Evolutionary conservation across 768 basidiomycete genomes (phyloP).

Genomic region (Naganishia antarctica): DNA sequence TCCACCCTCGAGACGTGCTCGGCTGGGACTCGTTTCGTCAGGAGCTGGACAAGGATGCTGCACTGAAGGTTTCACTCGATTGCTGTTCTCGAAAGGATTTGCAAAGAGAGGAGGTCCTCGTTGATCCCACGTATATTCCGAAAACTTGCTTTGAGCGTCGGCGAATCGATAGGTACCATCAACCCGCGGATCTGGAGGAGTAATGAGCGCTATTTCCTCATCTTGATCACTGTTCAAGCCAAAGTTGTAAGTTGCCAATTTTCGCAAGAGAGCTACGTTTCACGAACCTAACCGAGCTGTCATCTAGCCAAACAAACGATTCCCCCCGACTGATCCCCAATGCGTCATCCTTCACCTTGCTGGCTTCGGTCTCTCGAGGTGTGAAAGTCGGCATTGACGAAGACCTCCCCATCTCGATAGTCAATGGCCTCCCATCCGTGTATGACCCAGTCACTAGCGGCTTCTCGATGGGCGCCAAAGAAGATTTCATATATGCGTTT

Average conservation of each 20-base stretch:
- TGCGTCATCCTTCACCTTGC: constrained; percentile 42
- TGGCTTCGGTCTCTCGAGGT: constrained; percentile 36
- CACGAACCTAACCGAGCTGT: not conserved
- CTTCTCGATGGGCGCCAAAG: too few relatives aligned
- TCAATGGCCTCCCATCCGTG: not conserved
- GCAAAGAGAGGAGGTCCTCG: constrained; percentile 13
- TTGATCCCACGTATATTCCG: not conserved
- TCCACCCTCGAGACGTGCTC: not conserved
- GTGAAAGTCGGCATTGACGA: constrained; percentile 42
- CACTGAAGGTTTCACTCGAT: not conserved
- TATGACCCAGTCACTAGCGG: too few relatives aligned
- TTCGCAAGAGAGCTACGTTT: not conserved
- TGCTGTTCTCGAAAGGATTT: constrained; percentile 9
- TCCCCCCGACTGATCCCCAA: constrained; percentile 42
- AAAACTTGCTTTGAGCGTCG: not conserved
- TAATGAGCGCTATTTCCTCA: not conserved
- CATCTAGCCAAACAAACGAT: constrained; percentile 41
- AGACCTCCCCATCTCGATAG: constrained; percentile 42
- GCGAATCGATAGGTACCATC: not conserved
- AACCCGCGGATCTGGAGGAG: not conserved
- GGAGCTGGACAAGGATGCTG: not conserved
- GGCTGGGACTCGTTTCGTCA: not conserved
- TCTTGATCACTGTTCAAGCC: not conserved
- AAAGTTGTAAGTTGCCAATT: not conserved
- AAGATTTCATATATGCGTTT: too few relatives aligned